Evolutionary conservation across 2,329 filamentous ascomycete genomes (phyloP).

Genomic region (Phialophora macrospora): DNA sequence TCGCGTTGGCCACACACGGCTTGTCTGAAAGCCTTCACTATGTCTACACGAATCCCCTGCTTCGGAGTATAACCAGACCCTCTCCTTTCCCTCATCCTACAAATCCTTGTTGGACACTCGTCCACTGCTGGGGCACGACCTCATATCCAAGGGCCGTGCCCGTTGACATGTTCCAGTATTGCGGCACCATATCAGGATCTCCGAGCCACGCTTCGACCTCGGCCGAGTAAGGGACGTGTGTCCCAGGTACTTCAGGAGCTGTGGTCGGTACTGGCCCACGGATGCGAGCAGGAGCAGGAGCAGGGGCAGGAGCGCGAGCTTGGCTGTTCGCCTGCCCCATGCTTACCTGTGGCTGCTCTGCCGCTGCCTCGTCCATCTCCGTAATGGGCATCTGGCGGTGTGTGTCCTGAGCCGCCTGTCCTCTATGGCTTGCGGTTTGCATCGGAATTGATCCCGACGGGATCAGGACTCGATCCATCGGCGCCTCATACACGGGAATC

Average conservation of each 20-base stretch:
- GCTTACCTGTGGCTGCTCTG: constrained; percentile 3
- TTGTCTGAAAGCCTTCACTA: neutral
- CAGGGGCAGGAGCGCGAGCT: neutral
- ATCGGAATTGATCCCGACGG: constrained; percentile 7
- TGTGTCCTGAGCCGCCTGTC: neutral
- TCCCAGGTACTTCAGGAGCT: constrained; percentile 1
- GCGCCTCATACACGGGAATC: constrained; percentile 23
- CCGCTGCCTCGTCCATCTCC: constrained; percentile 10
- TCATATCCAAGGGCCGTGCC: constrained; percentile 12
- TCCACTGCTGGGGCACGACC: constrained; percentile 8
- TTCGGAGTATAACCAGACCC: neutral
- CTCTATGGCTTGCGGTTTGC: constrained; percentile 3
- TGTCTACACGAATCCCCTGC: neutral
- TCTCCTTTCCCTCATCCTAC: constrained; percentile 1
- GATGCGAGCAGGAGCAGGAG: neutral
- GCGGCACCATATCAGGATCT: constrained; percentile 24
- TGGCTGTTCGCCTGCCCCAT: neutral
- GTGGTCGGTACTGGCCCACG: neutral
- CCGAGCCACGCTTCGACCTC: constrained; percentile 24
- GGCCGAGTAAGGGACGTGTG: constrained; percentile 14
- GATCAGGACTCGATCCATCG: constrained; percentile 16
- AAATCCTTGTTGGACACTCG: constrained; percentile 7
- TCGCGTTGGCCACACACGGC: no score
- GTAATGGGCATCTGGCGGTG: neutral
- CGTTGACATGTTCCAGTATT: constrained; percentile 19